A percentile compares a stretch with the other conserved stretches of the same genome.
Conservation (phyloP, 768 basidiomycete genomes). For the Tulasnella sp. region DNA sequence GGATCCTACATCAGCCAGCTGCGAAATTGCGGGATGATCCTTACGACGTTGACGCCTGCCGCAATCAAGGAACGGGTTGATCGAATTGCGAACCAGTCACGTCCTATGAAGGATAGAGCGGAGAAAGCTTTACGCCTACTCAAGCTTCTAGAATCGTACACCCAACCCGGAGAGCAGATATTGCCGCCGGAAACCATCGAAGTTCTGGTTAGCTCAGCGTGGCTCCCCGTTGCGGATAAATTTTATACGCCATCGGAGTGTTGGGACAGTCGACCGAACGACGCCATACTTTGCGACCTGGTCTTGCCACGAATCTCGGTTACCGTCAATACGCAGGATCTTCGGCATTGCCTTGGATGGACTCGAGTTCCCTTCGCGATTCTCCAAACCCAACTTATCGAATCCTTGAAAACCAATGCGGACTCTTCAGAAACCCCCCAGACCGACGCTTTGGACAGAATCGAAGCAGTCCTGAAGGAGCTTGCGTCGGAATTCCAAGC, state of each 20-base stretch:
- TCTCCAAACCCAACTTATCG: neutral
- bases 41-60: neutral
- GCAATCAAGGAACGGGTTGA: neutral
- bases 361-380: neutral
- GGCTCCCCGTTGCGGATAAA: neutral
- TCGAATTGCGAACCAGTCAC: neutral
- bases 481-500: neutral
- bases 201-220: neutral
- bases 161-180: conserved; percentile 37
- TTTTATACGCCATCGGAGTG: neutral
- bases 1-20: conserved; percentile 2
- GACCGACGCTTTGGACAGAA: neutral
- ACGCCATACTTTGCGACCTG: neutral
- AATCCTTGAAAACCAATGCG: neutral
- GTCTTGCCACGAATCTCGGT: neutral
- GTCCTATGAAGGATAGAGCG: neutral
- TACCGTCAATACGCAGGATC: neutral
- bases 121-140: neutral
- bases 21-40: neutral
- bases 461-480: neutral
- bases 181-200: conserved; percentile 40
- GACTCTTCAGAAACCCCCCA: neutral
- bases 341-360: neutral
- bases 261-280: neutral
- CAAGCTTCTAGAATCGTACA: neutral